Conservation (phyloP, 129 eudicot species). For the Solidago caesia region DNA sequence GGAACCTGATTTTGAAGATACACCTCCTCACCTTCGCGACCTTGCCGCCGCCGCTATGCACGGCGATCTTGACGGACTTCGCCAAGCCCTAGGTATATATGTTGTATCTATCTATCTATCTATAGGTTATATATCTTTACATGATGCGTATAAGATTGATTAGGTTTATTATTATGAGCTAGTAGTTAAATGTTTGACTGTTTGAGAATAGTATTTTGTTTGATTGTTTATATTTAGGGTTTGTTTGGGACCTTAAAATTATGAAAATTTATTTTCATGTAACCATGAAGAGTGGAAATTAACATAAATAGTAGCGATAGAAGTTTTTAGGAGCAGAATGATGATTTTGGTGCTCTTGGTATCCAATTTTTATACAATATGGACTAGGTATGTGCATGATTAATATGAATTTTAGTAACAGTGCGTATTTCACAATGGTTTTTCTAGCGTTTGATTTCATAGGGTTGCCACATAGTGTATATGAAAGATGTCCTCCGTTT, state of each 20-base stretch:
- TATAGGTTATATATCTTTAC: not conserved
- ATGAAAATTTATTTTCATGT: not conserved
- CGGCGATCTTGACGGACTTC: constrained; percentile 71
- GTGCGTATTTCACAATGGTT: not conserved
- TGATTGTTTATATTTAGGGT: constrained; percentile 14
- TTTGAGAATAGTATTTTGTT: not conserved
- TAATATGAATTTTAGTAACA: not conserved
- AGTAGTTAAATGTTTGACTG: constrained; percentile 3
- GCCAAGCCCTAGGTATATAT: constrained; percentile 61
- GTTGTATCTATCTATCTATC: not conserved
- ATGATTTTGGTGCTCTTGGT: too few relatives aligned
- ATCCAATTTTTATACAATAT: too few relatives aligned
- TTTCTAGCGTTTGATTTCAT: not conserved
- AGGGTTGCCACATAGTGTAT: not conserved
- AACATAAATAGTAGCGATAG: too few relatives aligned
- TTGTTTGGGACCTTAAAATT: not conserved
- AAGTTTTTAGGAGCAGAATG: too few relatives aligned
- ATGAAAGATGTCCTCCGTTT: not conserved
- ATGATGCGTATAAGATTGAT: constrained; percentile 6
- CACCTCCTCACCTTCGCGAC: constrained; percentile 75
- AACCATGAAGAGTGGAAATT: too few relatives aligned
- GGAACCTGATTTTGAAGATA: constrained; percentile 54
- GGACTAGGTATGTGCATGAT: too few relatives aligned
- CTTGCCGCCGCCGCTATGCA: constrained; percentile 69
- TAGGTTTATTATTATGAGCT: not conserved